Base-by-base conservation (phyloP, 176 grass and related monocot genomes). In the Carex littledalei region DNA sequence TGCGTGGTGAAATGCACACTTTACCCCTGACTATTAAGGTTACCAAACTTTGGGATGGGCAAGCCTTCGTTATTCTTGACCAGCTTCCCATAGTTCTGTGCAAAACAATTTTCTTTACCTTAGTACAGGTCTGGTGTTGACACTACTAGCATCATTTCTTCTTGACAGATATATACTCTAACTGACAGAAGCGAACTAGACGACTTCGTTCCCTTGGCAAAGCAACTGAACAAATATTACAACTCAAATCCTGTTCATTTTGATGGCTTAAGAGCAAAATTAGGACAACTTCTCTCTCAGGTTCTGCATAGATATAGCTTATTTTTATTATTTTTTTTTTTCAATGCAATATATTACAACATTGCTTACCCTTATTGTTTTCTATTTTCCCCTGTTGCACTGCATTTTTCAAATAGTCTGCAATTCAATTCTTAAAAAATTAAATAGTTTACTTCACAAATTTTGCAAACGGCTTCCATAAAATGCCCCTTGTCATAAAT, bases 151-250 rank as follows among this genome's bases (percentile, higher is more conserved):
- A 53, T 82, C 84, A 22, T 86, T 53, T 41, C 68, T 67, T 74
- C 31, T 85, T 49, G 32, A 78, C 86, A 97, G 94, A 94, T 94
- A 86, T 94, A 91, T 80, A 80, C 95, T 43, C 43, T 90, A 41
- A 71, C 81, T 53, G 91, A 94, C 83, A 93, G 92, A 87, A 89
- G 85, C 53, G 95, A 94, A 85, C 88, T 94, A 67, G 82, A 94
- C n/a, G 50, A 80, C 63, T 91, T 87, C 69, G 86, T 92, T 81
- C 92, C 91, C 89, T 84, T 82, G 52, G 88, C 92, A 85, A 87
- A 87, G 91, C 88, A 93, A 87, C 79, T 98, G 57, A 89, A 71
- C 57, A 83, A 67, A 89, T 98, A 90, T 87, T 98, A 94, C 88
- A 86, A 87, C 56, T 61, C 87, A 0, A 94, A 84, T 56, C 71